A percentile compares a stretch with the other conserved stretches of the same genome.
Conservation (phyloP, 1,284 basidiomycete species). For the Tremellales sp. region DNA sequence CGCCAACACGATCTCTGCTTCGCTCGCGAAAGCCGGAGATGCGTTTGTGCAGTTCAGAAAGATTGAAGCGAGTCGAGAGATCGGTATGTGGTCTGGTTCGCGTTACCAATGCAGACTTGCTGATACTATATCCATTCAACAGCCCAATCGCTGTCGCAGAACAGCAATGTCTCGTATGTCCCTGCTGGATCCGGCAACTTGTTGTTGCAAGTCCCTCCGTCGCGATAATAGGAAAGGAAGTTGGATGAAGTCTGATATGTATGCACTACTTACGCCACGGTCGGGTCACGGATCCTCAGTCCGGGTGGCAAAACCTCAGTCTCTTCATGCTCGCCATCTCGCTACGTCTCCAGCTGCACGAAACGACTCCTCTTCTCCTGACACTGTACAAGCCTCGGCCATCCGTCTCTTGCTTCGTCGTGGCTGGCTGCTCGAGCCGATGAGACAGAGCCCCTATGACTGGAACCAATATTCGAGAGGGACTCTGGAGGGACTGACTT, state of each 20-base stretch:
- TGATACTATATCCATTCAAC: constrained; percentile 15
- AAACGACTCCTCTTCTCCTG: no score
- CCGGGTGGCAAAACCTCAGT: no score
- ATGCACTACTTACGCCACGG: no score
- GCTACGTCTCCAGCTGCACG: no score
- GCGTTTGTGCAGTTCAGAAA: constrained; percentile 92
- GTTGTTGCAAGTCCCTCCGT: constrained; percentile 73
- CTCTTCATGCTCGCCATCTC: no score
- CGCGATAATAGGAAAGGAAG: constrained; percentile 48
- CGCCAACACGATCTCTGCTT: constrained; percentile 83
- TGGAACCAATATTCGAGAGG: no score
- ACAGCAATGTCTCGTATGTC: constrained; percentile 83
- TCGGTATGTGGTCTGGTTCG: constrained; percentile 47
- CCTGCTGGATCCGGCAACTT: constrained; percentile 74
- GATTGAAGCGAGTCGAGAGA: constrained; percentile 97
- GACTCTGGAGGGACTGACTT: no score
- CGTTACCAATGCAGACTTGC: neutral
- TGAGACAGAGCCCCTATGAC: no score
- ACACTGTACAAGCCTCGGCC: no score
- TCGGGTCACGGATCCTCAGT: no score
- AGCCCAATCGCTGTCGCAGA: constrained; percentile 63
- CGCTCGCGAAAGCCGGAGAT: constrained; percentile 87
- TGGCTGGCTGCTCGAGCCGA: no score
- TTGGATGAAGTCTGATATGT: neutral
- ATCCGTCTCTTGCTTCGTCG: no score